A percentile compares a stretch with the other conserved stretches of the same genome.
These are phyloP conservation scores for Kalmanozyma brasiliensis DNA, from an alignment of 1,284 basidiomycete genomes.

Conservation along the genomic window DNA sequence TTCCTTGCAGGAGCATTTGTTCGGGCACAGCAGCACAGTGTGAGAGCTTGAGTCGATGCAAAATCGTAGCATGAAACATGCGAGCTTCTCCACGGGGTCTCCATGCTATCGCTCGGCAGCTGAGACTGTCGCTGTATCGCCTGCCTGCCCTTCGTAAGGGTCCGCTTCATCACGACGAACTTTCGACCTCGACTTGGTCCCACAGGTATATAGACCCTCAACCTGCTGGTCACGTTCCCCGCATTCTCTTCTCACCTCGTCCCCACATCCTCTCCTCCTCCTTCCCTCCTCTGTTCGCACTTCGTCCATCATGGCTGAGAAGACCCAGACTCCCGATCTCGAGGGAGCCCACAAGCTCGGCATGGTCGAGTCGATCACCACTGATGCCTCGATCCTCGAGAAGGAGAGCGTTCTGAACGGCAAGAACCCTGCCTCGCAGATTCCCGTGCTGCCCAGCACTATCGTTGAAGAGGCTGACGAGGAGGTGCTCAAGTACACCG, in stretches of 20 bases:
- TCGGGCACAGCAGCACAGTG: background rate
- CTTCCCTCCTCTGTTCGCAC: background rate
- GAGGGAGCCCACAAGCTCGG: conserved; percentile 35
- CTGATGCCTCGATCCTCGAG: conserved; percentile 35
- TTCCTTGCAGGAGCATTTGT: background rate
- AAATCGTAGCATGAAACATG: conserved; percentile 1
- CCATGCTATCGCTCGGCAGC: conserved; percentile 7
- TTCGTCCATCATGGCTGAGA: conserved; percentile 29
- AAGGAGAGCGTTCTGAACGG: conserved; percentile 37
- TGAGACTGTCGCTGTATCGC: no score
- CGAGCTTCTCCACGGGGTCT: conserved; percentile 13
- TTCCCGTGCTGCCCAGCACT: conserved; percentile 35
- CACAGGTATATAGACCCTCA: conserved; percentile 26
- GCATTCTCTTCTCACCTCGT: conserved; percentile 5
- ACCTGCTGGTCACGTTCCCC: conserved; percentile 11
- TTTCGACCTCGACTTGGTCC: background rate
- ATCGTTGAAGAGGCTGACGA: conserved; percentile 47
- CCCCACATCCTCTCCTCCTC: conserved; percentile 5
- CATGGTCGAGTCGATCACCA: conserved; percentile 36
- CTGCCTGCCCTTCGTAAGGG: no score
- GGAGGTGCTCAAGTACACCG: conserved; percentile 38
- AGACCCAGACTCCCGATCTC: conserved; percentile 26
- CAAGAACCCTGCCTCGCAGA: conserved; percentile 24
- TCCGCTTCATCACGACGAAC: no score
- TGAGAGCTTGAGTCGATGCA: no score